Conservation (phyloP, 345 rosid genomes). For the Acer campestre region DNA sequence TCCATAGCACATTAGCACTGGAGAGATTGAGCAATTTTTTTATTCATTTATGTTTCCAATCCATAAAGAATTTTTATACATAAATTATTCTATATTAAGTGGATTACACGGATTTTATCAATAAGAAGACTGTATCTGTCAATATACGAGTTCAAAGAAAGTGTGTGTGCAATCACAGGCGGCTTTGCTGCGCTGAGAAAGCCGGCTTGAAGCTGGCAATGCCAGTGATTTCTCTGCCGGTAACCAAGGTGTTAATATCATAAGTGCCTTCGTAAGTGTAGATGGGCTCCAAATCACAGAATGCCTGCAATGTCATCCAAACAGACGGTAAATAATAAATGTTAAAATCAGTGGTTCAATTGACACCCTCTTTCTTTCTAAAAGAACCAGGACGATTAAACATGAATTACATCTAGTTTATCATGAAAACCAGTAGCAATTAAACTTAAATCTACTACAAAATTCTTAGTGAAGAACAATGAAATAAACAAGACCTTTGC, state of each 20-base stretch:
- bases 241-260: slow-evolving; percentile 86
- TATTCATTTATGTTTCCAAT: no score
- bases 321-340: neutral
- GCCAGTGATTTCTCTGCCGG: slow-evolving; percentile 95
- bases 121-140: no score
- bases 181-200: neutral
- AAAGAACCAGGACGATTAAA: neutral
- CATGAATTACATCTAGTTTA: neutral
- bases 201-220: slow-evolving; percentile 84
- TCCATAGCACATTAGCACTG: no score
- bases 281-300: slow-evolving; percentile 94
- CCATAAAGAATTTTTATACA: no score
- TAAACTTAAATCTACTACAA: neutral
- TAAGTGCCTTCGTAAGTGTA: slow-evolving; percentile 94
- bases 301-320: slow-evolving; percentile 60
- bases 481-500: slow-evolving; percentile 10
- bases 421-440: neutral
- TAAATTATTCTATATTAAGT: no score
- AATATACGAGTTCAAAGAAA: no score
- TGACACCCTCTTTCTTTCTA: neutral
- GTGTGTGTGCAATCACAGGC: no score
- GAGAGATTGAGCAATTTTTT: no score
- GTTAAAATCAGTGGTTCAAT: neutral
- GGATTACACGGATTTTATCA: no score
- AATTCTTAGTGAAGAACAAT: neutral